These are phyloP conservation scores for Isatis lusitanica DNA, from an alignment of 441 rosid species.

Conservation along the genomic window DNA sequence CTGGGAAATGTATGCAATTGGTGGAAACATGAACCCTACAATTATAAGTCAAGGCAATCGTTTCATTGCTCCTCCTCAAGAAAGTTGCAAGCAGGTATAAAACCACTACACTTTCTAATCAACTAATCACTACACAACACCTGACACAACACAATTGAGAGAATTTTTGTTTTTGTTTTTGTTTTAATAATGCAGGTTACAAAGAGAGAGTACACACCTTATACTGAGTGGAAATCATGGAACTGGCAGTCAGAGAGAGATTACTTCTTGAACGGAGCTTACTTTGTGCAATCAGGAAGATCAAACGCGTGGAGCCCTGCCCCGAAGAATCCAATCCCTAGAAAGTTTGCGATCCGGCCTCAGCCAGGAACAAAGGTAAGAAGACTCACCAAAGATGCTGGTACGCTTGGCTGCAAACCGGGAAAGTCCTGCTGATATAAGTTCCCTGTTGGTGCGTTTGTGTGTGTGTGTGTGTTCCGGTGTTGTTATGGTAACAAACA, in stretches of 20 bases:
- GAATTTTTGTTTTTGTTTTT: too few relatives aligned
- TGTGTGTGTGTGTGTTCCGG: neutral
- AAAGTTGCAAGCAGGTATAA: constrained; percentile 48
- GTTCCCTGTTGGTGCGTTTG: neutral
- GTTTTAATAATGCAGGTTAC: constrained; percentile 34
- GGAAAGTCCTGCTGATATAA: constrained; percentile 41
- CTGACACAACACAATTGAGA: constrained; percentile 6
- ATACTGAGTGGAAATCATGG: constrained; percentile 45
- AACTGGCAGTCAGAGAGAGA: constrained; percentile 51
- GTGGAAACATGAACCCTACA: constrained; percentile 72
- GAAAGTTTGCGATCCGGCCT: constrained; percentile 27
- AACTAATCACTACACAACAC: neutral
- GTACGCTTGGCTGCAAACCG: constrained; percentile 38
- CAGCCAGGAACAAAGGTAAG: constrained; percentile 44
- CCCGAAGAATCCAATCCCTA: constrained; percentile 34
- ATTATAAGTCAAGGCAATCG: constrained; percentile 88
- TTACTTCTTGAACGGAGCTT: constrained; percentile 52
- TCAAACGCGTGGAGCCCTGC: constrained; percentile 31
- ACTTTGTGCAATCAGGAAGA: constrained; percentile 42
- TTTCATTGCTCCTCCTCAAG: constrained; percentile 62
- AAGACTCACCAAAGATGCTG: constrained; percentile 46
- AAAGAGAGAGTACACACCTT: constrained; percentile 46
- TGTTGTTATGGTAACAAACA: constrained; percentile 26
- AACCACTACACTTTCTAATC: neutral
- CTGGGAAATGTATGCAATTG: constrained; percentile 79